Conservation (phyloP, 495 filamentous ascomycete species). For the Penicillium bovifimosum region DNA sequence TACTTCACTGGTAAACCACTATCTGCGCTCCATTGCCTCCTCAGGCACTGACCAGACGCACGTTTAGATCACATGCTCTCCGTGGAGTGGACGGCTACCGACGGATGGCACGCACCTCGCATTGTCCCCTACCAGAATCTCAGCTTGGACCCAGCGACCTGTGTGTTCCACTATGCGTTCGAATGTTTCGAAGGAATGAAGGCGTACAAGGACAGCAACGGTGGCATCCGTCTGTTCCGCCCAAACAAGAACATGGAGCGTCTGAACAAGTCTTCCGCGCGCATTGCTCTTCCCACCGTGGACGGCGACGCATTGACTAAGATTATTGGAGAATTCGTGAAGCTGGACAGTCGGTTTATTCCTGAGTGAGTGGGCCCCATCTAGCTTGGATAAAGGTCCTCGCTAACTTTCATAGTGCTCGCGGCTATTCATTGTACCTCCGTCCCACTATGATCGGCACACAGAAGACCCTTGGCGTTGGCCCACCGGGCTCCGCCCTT, state of each 20-base stretch:
- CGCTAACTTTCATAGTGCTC: slow-evolving; percentile 35
- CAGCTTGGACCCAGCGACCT: slow-evolving; percentile 89
- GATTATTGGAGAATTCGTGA: slow-evolving; percentile 71
- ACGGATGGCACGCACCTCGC: slow-evolving; percentile 73
- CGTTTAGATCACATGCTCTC: slow-evolving; percentile 88
- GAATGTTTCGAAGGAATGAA: slow-evolving; percentile 99
- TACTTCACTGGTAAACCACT: slow-evolving; percentile 69
- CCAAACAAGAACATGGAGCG: slow-evolving; percentile 94
- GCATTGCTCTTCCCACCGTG: slow-evolving; percentile 88
- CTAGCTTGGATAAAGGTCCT: neutral
- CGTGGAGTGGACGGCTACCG: slow-evolving; percentile 80
- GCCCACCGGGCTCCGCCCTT: slow-evolving; percentile 82
- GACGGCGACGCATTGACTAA: slow-evolving; percentile 64
- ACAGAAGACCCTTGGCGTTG: slow-evolving; percentile 85
- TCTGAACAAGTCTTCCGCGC: slow-evolving; percentile 79
- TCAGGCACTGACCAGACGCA: slow-evolving; percentile 15
- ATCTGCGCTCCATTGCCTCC: neutral
- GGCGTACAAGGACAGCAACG: slow-evolving; percentile 78
- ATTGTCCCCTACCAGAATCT: slow-evolving; percentile 96
- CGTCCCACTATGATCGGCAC: slow-evolving; percentile 97
- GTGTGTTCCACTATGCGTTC: slow-evolving; percentile 98
- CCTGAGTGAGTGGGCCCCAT: slow-evolving; percentile 48
- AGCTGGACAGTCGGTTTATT: slow-evolving; percentile 82
- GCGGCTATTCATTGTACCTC: slow-evolving; percentile 90
- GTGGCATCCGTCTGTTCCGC: slow-evolving; percentile 80